These are phyloP conservation scores for Amphicarpaea edgeworthii DNA, from an alignment of 306 rosid genomes.

Conservation along the genomic window DNA sequence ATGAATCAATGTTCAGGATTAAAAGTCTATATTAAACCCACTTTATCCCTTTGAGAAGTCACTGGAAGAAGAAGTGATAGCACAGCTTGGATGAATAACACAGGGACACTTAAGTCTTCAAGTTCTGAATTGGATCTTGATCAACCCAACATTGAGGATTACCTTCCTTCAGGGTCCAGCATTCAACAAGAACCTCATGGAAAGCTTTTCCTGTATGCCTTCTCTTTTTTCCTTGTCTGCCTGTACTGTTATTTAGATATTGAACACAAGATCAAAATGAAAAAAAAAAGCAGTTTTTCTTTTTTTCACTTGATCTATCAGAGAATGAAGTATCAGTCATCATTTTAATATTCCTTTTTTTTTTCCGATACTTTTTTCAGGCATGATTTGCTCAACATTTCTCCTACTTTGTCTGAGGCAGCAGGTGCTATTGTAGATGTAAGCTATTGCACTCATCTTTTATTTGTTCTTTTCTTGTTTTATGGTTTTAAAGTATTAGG, in stretches of 20 bases:
- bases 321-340: neutral
- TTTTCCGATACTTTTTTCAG: conserved; percentile 52
- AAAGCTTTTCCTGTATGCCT: conserved; percentile 76
- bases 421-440: conserved; percentile 99
- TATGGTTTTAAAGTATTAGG: conserved; percentile 27
- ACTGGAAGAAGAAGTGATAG: conserved; percentile 37
- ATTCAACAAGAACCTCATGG: conserved; percentile 89
- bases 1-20: conserved; percentile 35
- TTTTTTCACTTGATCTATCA: conserved; percentile 22
- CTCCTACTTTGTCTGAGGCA: conserved; percentile 90
- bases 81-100: conserved; percentile 47
- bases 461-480: neutral
- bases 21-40: neutral
- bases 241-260: conserved; percentile 19
- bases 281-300: neutral
- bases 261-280: neutral
- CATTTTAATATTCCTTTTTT: conserved; percentile 22
- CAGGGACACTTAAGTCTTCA: conserved; percentile 61
- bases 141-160: conserved; percentile 93
- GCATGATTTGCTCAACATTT: conserved; percentile 87
- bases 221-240: conserved; percentile 18
- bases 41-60: conserved; percentile 15
- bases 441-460: conserved; percentile 31
- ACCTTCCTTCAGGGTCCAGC: conserved; percentile 83
- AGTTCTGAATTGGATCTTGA: conserved; percentile 91